These are phyloP conservation scores for Populus ilicifolia DNA, from an alignment of 345 rosid species.

Conservation along the genomic window DNA sequence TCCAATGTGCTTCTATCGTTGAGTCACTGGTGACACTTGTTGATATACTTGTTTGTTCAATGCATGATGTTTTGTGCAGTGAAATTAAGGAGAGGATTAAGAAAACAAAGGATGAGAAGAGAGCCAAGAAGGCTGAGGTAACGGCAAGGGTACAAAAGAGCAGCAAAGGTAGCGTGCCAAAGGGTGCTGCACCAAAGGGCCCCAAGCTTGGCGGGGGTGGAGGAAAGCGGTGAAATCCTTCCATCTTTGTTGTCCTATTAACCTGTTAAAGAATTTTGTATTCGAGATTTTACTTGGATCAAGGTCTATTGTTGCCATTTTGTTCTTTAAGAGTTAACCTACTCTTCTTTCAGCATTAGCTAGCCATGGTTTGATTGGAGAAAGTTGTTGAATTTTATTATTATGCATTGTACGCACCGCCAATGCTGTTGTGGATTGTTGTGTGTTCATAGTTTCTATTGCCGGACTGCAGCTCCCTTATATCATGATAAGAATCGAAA, in stretches of 20 bases:
- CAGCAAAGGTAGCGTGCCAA: constrained; percentile 40
- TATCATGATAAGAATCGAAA: neutral
- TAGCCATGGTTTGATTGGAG: neutral
- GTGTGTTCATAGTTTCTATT: neutral
- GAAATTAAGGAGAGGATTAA: constrained; percentile 83
- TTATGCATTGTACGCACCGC: neutral
- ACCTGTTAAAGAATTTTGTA: neutral
- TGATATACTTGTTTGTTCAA: neutral
- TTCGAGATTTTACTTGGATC: neutral
- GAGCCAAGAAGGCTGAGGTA: constrained; percentile 74
- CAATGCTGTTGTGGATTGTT: neutral
- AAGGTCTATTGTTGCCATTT: neutral
- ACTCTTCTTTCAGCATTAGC: neutral
- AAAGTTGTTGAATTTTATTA: neutral
- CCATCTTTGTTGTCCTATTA: neutral
- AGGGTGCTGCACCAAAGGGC: constrained; percentile 51
- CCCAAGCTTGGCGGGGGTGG: constrained; percentile 74
- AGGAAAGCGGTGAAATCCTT: constrained; percentile 53
- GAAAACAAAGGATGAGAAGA: constrained; percentile 84
- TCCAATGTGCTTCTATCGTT: neutral
- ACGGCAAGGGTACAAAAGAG: constrained; percentile 52
- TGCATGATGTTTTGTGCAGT: constrained; percentile 20
- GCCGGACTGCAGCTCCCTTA: neutral
- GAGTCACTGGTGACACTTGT: neutral
- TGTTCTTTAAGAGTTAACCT: neutral